Base-by-base conservation (phyloP, 129 eudicot genomes). In the Saussurea involucrata region DNA sequence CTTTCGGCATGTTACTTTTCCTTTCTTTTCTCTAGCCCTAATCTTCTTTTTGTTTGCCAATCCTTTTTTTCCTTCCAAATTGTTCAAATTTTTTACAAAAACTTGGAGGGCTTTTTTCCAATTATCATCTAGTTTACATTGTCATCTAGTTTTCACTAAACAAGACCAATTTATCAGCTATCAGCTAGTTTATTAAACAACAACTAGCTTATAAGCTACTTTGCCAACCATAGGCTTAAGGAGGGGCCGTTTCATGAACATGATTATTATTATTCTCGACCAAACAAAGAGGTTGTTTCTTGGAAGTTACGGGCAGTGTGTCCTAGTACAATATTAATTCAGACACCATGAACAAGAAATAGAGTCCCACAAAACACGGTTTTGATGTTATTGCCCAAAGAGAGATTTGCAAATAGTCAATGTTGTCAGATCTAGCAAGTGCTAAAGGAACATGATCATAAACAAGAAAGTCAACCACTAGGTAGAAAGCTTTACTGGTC, bases 401-500 rank as follows among this genome's bases (percentile, higher is more conserved):
- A 72, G 40, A 33, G 28, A 27, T 27, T 24, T 46, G 17, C 17
- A 70, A 68, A 49, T 74, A 73, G 44, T 83, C 66, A 69, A 70
- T 22, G 82, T 58, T 76, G 81, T 8, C 13, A 73, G 69, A 53
- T 77, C 75, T 65, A 77, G 83, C 75, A 73, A 78, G 63, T 55
- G 75, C 78, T 71, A 42, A 25, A 53, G 32, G 46, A 74, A 61
- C 76, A 27, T 68, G 36, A 31, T 69, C 32, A 76, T 80, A 37
- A 68, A 53, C 64, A 60, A 66, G 68, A 74, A 57, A 67, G 86
- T 81, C 88, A 85, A 81, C 81, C 88, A 85, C 86, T 85, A 66
- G 79, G 49, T 69, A 31, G 86, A 64, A 44, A 69, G 82, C 76
- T 68, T 78, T 66, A 68, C 73, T 81, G 84, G 84, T 58, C 79